These are phyloP conservation scores for Chytridium lagenaria DNA, from an alignment of 371 early-diverging fungal genomes.

Conservation along the genomic window DNA sequence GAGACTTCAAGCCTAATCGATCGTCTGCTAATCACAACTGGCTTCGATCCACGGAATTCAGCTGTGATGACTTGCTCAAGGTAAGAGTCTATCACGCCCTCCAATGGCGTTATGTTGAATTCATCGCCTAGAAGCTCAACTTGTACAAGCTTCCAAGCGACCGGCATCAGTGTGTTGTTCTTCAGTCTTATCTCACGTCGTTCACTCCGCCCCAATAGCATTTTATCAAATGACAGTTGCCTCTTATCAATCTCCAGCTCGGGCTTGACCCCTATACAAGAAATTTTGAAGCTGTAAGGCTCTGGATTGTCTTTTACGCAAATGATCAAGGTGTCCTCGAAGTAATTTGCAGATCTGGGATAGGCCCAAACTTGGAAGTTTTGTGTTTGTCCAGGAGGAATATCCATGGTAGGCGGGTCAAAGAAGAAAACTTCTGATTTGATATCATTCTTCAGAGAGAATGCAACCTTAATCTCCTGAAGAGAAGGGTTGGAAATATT, in stretches of 20 bases:
- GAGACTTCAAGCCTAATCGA: slow-evolving; percentile 56
- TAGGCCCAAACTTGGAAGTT: slow-evolving; percentile 55
- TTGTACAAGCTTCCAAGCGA: slow-evolving; percentile 60
- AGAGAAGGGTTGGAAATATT: slow-evolving; percentile 51
- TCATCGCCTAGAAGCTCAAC: slow-evolving; percentile 64
- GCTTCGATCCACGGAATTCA: slow-evolving; percentile 56
- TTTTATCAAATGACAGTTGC: slow-evolving; percentile 59
- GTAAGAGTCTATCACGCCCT: slow-evolving; percentile 53
- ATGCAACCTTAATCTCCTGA: slow-evolving; percentile 52
- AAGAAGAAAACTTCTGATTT: slow-evolving; percentile 62
- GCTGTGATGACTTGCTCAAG: slow-evolving; percentile 52
- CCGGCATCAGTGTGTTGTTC: slow-evolving; percentile 57
- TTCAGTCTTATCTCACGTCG: slow-evolving; percentile 55
- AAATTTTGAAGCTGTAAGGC: slow-evolving; percentile 55
- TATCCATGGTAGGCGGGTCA: slow-evolving; percentile 55
- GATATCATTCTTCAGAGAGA: slow-evolving; percentile 55
- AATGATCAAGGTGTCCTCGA: slow-evolving; percentile 58
- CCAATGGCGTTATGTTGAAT: slow-evolving; percentile 54
- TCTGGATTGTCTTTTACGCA: slow-evolving; percentile 68
- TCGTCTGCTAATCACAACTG: slow-evolving; percentile 54
- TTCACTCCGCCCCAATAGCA: slow-evolving; percentile 57
- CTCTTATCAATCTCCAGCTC: slow-evolving; percentile 65
- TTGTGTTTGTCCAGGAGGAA: slow-evolving; percentile 52
- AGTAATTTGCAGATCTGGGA: slow-evolving; percentile 50
- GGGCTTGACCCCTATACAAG: slow-evolving; percentile 61